Evolutionary conservation across 306 rosid genomes (phyloP).

Genomic region (Glycine latifolia): DNA sequence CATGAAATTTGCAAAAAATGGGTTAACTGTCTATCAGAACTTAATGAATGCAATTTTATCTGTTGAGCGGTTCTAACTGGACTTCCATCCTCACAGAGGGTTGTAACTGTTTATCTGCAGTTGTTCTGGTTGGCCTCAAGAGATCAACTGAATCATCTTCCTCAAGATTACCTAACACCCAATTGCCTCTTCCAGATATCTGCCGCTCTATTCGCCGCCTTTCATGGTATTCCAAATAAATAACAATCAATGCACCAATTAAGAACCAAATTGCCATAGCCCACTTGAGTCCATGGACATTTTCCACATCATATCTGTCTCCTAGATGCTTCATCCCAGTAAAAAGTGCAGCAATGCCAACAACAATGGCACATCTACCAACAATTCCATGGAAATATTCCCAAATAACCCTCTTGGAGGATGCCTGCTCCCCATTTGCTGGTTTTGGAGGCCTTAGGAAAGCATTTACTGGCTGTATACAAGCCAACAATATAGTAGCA

Average conservation of each 20-base stretch:
- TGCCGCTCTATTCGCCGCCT: slow-evolving; percentile 54
- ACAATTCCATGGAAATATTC: slow-evolving; percentile 76
- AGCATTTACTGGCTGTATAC: slow-evolving; percentile 80
- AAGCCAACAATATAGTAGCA: slow-evolving; percentile 71
- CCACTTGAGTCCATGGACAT: slow-evolving; percentile 73
- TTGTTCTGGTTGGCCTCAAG: slow-evolving; percentile 58
- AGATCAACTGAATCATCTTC: slow-evolving; percentile 87
- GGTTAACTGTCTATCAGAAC: neutral
- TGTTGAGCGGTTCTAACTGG: too few species aligned
- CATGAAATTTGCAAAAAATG: neutral
- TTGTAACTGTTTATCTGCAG: slow-evolving; percentile 57
- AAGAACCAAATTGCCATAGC: slow-evolving; percentile 78
- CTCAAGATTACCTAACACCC: slow-evolving; percentile 72
- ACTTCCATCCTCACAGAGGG: slow-evolving; percentile 76
- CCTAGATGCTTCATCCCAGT: slow-evolving; percentile 95
- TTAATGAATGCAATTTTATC: too few species aligned
- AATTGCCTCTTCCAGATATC: slow-evolving; percentile 70
- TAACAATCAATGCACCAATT: slow-evolving; percentile 44
- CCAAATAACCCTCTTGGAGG: slow-evolving; percentile 74
- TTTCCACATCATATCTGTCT: slow-evolving; percentile 71
- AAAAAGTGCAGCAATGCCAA: slow-evolving; percentile 78
- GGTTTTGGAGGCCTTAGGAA: slow-evolving; percentile 68
- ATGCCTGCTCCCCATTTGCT: slow-evolving; percentile 60
- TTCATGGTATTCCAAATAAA: slow-evolving; percentile 62
- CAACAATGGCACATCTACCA: slow-evolving; percentile 75